phyloP scores from a whole-genome alignment of 2,329 filamentous ascomycete species.

The Chaetomiaceae sp. region DNA sequence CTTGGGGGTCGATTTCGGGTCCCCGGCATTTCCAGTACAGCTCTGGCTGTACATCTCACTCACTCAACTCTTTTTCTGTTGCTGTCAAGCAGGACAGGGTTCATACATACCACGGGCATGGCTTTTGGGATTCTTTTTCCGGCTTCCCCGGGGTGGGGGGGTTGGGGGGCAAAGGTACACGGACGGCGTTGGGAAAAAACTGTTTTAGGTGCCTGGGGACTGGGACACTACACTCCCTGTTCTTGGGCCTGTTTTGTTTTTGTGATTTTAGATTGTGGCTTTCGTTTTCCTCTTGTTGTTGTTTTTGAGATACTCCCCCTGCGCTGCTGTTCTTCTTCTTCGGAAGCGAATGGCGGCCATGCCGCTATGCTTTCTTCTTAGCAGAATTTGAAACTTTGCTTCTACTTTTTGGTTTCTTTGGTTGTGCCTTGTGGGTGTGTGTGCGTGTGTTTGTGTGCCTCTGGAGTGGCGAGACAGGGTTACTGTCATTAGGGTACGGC shows the following conservation, averaged over 20 bases:
- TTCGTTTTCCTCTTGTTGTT: background rate
- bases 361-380: background rate
- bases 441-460: background rate
- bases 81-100: background rate
- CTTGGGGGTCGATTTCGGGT: background rate
- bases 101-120: background rate
- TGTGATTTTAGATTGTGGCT: background rate
- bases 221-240: background rate
- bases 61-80: slow-evolving; percentile 1
- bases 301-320: slow-evolving; percentile 9
- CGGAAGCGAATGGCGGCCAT: background rate
- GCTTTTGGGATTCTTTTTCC: background rate
- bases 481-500: background rate
- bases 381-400: background rate
- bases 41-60: background rate
- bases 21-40: background rate
- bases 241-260: background rate
- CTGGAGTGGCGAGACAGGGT: background rate
- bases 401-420: background rate
- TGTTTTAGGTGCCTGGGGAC: background rate
- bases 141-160: no score
- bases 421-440: background rate
- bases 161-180: background rate
- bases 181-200: background rate
- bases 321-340: background rate